These are phyloP conservation scores for Pythium rhizo-oryzae DNA, from an alignment of 352 stramenopile genomes.

Conservation along the genomic window DNA sequence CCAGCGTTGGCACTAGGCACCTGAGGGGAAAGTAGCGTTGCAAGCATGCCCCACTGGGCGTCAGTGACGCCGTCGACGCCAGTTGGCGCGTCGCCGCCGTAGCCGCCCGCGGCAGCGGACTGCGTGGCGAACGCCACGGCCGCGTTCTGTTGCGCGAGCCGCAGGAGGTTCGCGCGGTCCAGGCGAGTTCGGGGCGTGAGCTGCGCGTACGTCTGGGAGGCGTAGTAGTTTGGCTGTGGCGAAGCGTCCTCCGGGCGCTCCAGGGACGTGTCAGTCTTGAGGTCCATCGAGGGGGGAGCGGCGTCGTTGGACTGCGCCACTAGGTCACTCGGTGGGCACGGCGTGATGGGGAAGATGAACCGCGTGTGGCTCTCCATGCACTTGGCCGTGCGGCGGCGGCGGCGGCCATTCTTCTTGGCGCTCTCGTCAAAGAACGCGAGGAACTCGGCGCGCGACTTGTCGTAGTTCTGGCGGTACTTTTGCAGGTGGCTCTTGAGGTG, in stretches of 20 bases:
- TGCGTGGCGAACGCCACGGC: slow-evolving; percentile 10
- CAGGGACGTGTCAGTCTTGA: background rate
- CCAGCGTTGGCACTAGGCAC: background rate
- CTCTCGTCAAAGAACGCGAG: slow-evolving; percentile 87
- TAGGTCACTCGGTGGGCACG: background rate
- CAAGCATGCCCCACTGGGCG: slow-evolving; percentile 18
- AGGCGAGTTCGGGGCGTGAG: slow-evolving; percentile 17
- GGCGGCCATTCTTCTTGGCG: slow-evolving; percentile 39
- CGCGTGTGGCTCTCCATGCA: slow-evolving; percentile 25
- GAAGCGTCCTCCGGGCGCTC: background rate
- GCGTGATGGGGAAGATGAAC: slow-evolving; percentile 31
- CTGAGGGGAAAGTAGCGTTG: slow-evolving; percentile 12
- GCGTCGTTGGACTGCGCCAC: background rate
- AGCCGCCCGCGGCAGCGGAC: slow-evolving; percentile 9
- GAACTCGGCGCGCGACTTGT: slow-evolving; percentile 83
- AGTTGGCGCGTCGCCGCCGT: background rate
- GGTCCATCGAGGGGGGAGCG: background rate
- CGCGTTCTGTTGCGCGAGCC: slow-evolving; percentile 26
- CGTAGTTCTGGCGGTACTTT: slow-evolving; percentile 90
- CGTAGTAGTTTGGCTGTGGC: background rate
- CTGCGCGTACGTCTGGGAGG: background rate
- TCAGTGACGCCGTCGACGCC: slow-evolving; percentile 11
- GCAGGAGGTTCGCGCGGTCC: slow-evolving; percentile 16
- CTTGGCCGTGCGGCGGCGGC: slow-evolving; percentile 35
- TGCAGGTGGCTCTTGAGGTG: slow-evolving; percentile 89